Evolutionary conservation across 305 asterid species (phyloP), one percentile per base, ranked within the genome.

Genomic region (Fraxinus sp.): DNA sequence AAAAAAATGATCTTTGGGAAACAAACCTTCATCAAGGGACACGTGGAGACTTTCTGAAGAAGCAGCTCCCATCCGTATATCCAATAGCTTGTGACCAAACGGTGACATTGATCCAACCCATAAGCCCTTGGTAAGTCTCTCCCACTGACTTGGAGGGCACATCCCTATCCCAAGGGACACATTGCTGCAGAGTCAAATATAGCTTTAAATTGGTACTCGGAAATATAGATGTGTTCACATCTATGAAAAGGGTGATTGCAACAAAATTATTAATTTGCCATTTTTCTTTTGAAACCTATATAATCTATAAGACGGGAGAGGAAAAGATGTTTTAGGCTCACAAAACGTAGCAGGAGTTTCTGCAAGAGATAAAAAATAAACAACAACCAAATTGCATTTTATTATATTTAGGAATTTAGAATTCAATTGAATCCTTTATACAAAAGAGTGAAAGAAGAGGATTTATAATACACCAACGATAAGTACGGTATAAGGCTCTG

Each of bases 31-130:
- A 79, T 89, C 87, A 75, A 94, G 89, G 33, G 98, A 91, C 72
- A 96, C 92, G 88, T 89, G 88, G 84, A 96, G 87, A 81, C 86
- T 88, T 74, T 87, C 91, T 57, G 90, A 84, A 80, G 85, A 80
- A 79, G 95, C 87, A 79, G 92, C 87, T n/a, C 75, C 84, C 84
- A 90, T 82, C 86, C 97, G 90, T 78, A 96, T 79, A 86, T 94
- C 99, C 81, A 96, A 80, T 77, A 96, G 82, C 90, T 83, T 94
- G 90, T 91, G 86, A 87, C 91, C 99, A 88, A 91, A 96, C 49
- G 98, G 99, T 22, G 98, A 96, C 98, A 96, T 90, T 13, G 97
- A 84, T 86, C 88, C 85, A 79, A 89, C 83, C 98, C 97, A 96
- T 18, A 86, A 83, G 6, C 94, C 97, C 81, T 92, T 87, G 33